These are phyloP conservation scores for Penicillium olsonii DNA, from an alignment of 2,329 filamentous ascomycete genomes.

Conservation along the genomic window DNA sequence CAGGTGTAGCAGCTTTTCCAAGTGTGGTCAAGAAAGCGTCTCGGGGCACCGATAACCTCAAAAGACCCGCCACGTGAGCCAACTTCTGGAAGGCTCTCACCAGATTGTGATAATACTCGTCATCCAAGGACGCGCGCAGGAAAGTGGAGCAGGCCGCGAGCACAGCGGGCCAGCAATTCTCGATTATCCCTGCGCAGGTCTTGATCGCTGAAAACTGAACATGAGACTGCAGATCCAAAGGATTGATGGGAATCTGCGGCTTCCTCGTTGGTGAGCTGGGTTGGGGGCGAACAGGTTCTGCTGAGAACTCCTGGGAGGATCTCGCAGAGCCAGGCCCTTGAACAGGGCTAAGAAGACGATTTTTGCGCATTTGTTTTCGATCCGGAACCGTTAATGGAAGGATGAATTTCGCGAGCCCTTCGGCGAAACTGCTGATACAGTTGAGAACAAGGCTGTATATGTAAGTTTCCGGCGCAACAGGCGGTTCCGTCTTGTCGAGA, in stretches of 20 bases:
- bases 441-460: conserved; percentile 85
- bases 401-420: conserved; percentile 90
- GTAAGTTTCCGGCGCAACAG: conserved; percentile 84
- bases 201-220: conserved; percentile 70
- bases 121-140: conserved; percentile 85
- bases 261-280: conserved; percentile 28
- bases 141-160: conserved; percentile 95
- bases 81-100: conserved; percentile 94
- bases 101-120: conserved; percentile 88
- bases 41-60: conserved; percentile 80
- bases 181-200: conserved; percentile 78
- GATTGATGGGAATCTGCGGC: conserved; percentile 69
- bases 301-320: conserved; percentile 32
- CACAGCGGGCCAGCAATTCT: conserved; percentile 93
- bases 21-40: conserved; percentile 95
- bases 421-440: conserved; percentile 86
- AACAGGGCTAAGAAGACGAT: conserved; percentile 37
- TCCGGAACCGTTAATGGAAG: conserved; percentile 88
- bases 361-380: conserved; percentile 53
- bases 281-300: conserved; percentile 28
- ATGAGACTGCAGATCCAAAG: conserved; percentile 72
- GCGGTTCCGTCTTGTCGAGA: conserved; percentile 86
- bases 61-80: conserved; percentile 86
- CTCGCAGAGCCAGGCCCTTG: conserved; percentile 37
- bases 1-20: conserved; percentile 87